Base-by-base conservation (phyloP, 2,329 filamentous ascomycete genomes). In the Amauroascus verrucosus region DNA sequence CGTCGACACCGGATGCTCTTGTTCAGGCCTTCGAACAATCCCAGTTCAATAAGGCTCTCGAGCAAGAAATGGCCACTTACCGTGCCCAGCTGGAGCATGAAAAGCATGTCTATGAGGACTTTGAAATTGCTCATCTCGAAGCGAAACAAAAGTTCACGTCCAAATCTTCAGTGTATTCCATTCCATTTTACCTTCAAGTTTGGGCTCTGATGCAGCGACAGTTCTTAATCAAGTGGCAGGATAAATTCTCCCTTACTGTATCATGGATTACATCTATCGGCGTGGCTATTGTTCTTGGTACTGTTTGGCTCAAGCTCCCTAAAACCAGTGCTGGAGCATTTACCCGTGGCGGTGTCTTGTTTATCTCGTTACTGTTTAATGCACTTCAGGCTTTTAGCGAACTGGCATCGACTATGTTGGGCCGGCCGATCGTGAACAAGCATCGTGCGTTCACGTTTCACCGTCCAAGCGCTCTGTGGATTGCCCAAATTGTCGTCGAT, bases 381-480 rank as follows among this genome's bases (percentile, higher is more conserved):
- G 88, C 88, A 46, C 91, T 94, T 63, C 78, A 84, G 57, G 85
- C 82, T 65, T 85, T 85, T 53, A 77, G 91, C 35, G 88, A 94
- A 68, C 78, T 95, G 65, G 70, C 93, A 32, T 89, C 86, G 0
- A 77, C 95, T 3, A 96, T 93, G 65, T 81, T 86, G 1, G 89
- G 95, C 78, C 84, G 90, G 35, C 85, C 86, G 1, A 95, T 95
- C 62, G 88, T 96, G 56, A 88, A 95, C 65, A 95, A 95, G 67
- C 90, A 96, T 62, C 73, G 78, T 53, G 82, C 85, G 54, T 95
- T 95, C 65, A 88, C 89, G 16, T 77, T 95, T 16, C 95, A 95
- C 63, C 90, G 95, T 63, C 88, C 90, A 0, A 89, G 85, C 8
- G 85, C 88, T 85, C 84, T 68, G 83, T 85, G 60, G 83, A 80